Conservation (phyloP, 768 basidiomycete species). For the Hemileccinum impolitum region DNA sequence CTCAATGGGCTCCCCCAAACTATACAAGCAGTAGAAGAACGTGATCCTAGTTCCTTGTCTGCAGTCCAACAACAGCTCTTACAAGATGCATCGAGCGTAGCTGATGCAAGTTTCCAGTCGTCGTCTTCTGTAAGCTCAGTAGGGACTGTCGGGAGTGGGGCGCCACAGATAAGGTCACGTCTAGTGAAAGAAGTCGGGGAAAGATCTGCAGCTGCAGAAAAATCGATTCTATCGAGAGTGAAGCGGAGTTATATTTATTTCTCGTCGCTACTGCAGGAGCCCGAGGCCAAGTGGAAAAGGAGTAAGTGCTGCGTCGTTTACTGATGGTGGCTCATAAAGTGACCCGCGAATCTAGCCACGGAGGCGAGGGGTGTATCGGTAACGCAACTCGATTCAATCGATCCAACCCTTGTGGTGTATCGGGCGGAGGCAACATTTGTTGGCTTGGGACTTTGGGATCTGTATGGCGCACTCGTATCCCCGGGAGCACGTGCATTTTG, state of each 20-base stretch:
- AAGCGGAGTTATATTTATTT: slow-evolving; percentile 97
- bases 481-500: slow-evolving; percentile 80
- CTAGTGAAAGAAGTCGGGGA: slow-evolving; percentile 41
- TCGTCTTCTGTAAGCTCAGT: slow-evolving; percentile 56
- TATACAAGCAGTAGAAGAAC: slow-evolving; percentile 62
- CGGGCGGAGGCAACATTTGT: slow-evolving; percentile 97
- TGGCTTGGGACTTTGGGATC: slow-evolving; percentile 92
- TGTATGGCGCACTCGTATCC: slow-evolving; percentile 83
- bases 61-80: slow-evolving; percentile 45
- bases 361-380: slow-evolving; percentile 90
- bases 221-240: slow-evolving; percentile 82
- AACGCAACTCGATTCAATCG: slow-evolving; percentile 94
- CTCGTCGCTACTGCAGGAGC: slow-evolving; percentile 93
- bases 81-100: slow-evolving; percentile 69
- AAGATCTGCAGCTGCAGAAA: slow-evolving; percentile 61
- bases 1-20: slow-evolving; percentile 81
- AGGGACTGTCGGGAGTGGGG: slow-evolving; percentile 42
- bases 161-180: slow-evolving; percentile 25
- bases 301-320: slow-evolving; percentile 47
- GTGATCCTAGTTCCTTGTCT: slow-evolving; percentile 56
- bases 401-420: slow-evolving; percentile 94
- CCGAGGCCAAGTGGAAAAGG: slow-evolving; percentile 94
- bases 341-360: slow-evolving; percentile 46
- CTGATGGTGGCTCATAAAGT: background rate
- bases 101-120: slow-evolving; percentile 64